These are phyloP conservation scores for Hypoxylon subgilvum DNA, from an alignment of 495 filamentous ascomycete species.

Conservation along the genomic window DNA sequence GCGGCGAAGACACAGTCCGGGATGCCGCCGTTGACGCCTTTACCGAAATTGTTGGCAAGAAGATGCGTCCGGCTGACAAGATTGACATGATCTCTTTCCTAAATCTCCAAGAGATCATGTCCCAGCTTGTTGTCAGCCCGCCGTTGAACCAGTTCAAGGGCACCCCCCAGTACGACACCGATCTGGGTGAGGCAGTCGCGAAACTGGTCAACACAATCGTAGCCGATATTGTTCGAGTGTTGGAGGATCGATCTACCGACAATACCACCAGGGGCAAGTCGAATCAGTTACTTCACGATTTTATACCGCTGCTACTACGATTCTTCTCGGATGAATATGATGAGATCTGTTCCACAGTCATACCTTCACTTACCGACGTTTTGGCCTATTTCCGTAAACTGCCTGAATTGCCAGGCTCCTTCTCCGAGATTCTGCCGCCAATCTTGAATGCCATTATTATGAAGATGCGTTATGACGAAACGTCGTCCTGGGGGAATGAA, in stretches of 20 bases:
- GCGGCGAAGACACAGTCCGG: constrained; percentile 71
- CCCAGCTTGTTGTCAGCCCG: constrained; percentile 79
- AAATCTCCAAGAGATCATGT: constrained; percentile 80
- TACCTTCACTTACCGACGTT: constrained; percentile 87
- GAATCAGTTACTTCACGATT: constrained; percentile 75
- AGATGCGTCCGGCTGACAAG: constrained; percentile 94
- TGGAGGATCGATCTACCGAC: constrained; percentile 60
- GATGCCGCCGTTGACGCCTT: constrained; percentile 91
- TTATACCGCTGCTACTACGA: constrained; percentile 82
- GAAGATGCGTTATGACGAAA: constrained; percentile 98
- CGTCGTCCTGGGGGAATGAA: constrained; percentile 89
- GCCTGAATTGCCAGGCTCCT: constrained; percentile 66
- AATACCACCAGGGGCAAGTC: constrained; percentile 66
- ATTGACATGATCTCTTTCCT: constrained; percentile 90
- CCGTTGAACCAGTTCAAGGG: constrained; percentile 76
- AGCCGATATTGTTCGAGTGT: constrained; percentile 79
- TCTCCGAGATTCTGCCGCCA: constrained; percentile 77
- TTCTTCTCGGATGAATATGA: constrained; percentile 98
- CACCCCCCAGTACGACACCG: constrained; percentile 86
- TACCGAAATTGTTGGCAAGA: constrained; percentile 94
- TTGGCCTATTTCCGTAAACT: constrained; percentile 85
- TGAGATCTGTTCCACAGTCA: constrained; percentile 93
- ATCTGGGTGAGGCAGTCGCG: constrained; percentile 90
- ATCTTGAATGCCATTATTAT: constrained; percentile 88
- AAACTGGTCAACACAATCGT: constrained; percentile 93